Evolutionary conservation across 2,329 filamentous ascomycete genomes (phyloP).

Genomic region (Botryotinia narcissicola): DNA sequence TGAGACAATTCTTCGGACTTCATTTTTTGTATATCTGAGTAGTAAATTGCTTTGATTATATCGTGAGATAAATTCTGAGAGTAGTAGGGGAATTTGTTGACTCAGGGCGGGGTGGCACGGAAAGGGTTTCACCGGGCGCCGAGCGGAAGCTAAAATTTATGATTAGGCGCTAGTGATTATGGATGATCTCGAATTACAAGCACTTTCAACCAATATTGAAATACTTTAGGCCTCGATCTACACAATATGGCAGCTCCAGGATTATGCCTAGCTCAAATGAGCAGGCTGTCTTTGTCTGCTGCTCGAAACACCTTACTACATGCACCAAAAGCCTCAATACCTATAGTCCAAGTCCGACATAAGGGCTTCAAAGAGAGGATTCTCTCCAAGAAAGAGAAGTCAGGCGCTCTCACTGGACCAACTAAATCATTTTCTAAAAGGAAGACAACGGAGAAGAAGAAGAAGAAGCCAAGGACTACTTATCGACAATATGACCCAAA

Average conservation of each 20-base stretch:
- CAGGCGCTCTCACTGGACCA: constrained; percentile 8
- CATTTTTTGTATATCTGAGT: constrained; percentile 41
- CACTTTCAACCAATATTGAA: neutral
- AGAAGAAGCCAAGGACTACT: constrained; percentile 37
- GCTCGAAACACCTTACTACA: constrained; percentile 22
- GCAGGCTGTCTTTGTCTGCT: constrained; percentile 32
- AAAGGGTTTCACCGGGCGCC: constrained; percentile 24
- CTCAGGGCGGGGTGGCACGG: constrained; percentile 17
- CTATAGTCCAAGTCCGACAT: constrained; percentile 27
- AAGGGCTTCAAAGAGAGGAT: constrained; percentile 25
- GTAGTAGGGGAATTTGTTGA: constrained; percentile 22
- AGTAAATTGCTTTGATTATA: constrained; percentile 8
- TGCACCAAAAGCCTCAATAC: constrained; percentile 27
- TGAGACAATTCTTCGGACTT: constrained; percentile 55
- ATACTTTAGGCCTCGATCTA: constrained; percentile 10
- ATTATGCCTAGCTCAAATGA: constrained; percentile 39
- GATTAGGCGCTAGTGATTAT: constrained; percentile 14
- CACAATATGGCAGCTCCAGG: constrained; percentile 35
- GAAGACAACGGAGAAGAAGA: constrained; percentile 37
- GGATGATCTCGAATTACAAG: constrained; percentile 13
- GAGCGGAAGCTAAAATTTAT: constrained; percentile 12
- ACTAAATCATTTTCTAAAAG: constrained; percentile 36
- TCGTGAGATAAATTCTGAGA: constrained; percentile 25
- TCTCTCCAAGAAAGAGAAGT: constrained; percentile 30
- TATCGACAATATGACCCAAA: constrained; percentile 40